Evolutionary conservation across 78 protist genomes (phyloP), one percentile per base, ranked within the genome.

Genomic region (Dictyostelium citrinum): DNA sequence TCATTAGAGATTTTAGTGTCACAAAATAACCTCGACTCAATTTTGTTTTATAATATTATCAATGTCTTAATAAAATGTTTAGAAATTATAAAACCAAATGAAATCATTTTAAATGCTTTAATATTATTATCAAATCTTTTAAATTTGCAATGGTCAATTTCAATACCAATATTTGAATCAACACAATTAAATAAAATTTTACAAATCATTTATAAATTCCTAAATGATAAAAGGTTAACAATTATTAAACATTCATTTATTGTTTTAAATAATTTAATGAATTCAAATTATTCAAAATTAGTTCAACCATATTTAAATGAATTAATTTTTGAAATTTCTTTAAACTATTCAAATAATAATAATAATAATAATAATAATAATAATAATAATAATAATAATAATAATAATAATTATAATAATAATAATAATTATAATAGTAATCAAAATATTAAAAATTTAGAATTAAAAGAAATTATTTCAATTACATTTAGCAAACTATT

Each of bases 381-480:
- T 27, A 27, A 22, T 27, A 27, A 27, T 10, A 2, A 17, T 0
- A 64, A 64, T 64, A 35, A 64, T 27, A 24, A 16, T 27, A 27
- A 3, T 11, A 22, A 64, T 27, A 64, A 64, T 64, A n/a, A n/a
- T n/a, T n/a, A n/a, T n/a, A 10, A 64, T 64, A 9, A 24, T 27
- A 24, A 27, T 70, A 27, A 27, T 64, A 27, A 64, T 27, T 11
- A 22, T 27, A 27, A 27, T 10, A 2, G 1, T 0, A 64, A 64
- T 64, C 72, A 64, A 64, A 24, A 16, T 27, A 27, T 11, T 11
- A 22, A 64, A 64, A 64, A 64, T 64, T 64, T 64, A 27, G 17
- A 64, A 64, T 70, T 70, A 70, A 70, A 70, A 27, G 35, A 70
- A 29, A 70, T 70, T 27, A 70, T 70, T 31, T 70, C 77, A 70